Base-by-base conservation (phyloP, 2,329 filamentous ascomycete species). In the Colletotrichum scovillei region DNA sequence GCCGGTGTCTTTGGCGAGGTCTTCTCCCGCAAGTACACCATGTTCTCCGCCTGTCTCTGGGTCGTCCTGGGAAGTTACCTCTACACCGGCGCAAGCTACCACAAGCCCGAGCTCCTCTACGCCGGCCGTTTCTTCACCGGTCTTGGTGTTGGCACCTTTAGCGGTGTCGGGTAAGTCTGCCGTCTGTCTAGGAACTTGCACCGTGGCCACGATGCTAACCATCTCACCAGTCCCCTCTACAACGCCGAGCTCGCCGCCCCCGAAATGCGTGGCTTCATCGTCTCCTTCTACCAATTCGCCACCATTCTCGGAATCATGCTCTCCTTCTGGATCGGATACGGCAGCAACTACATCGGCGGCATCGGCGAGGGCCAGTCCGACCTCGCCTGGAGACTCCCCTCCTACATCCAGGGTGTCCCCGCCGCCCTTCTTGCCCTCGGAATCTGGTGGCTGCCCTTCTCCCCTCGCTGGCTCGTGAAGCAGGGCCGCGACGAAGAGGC, bases 181-280 rank as follows among this genome's bases (percentile, higher is more conserved):
- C 11, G 0, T 30, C 19, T 30, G 30, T 8, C 42, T 42, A 14
- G 1, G 1, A 4, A 7, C n/a, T 24, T 5, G 4, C 9, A 0
- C 3, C 9, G 4, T 2, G 14, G 7, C 0, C 3, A 26, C n/a
- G 7, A 57, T 16, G 52, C 63, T 66, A 14, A 65, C 24, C 32
- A 5, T 9, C 26, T 30, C 16, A 26, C n/a, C 35, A 76, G 79
- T 7, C 86, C 86, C 1, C 76, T 88, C 0, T 88, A 88, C 77
- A 87, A 87, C 60, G 85, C 86, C 30, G 88, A 90, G 77, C 81
- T 87, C 5, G 87, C 88, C 1, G 87, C 91, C 11, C 91, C 92
- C 1, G 91, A 93, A 79, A 86, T 93, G n/a, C 85, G 92, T 69
- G 92, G 92, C 49, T 88, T 91, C 19, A 84, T 93, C 2, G 90